phyloP scores from a whole-genome alignment of 2,329 filamentous ascomycete species.

The Diaporthe batatas region DNA sequence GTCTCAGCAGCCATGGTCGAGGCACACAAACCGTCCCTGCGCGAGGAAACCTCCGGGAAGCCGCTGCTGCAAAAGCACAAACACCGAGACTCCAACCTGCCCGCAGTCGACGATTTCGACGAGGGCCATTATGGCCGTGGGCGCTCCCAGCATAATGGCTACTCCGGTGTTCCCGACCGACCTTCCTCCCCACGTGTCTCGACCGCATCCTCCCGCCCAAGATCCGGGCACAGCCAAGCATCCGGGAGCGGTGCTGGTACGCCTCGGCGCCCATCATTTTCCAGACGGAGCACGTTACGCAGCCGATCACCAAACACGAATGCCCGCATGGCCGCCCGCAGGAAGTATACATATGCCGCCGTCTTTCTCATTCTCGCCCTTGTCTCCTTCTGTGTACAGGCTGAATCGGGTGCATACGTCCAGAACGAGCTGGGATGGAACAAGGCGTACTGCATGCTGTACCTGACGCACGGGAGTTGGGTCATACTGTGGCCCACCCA shows the following conservation, averaged over 20 bases:
- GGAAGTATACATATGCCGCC: constrained; percentile 88
- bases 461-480: constrained; percentile 97
- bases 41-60: constrained; percentile 38
- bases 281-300: constrained; percentile 77
- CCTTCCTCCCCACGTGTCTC: constrained; percentile 30
- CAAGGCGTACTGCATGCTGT: constrained; percentile 99
- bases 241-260: constrained; percentile 48
- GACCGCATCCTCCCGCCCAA: constrained; percentile 33
- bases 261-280: constrained; percentile 55
- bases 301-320: constrained; percentile 80
- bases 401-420: constrained; percentile 94
- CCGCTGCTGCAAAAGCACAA: constrained; percentile 42
- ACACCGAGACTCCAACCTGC: constrained; percentile 38
- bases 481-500: constrained; percentile 88
- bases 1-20: constrained; percentile 34
- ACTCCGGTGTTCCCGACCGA: constrained; percentile 33
- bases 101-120: constrained; percentile 43
- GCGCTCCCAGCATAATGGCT: constrained; percentile 39
- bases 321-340: constrained; percentile 75
- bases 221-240: constrained; percentile 36
- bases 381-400: constrained; percentile 92
- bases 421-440: constrained; percentile 93
- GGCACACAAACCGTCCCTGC: constrained; percentile 19
- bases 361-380: constrained; percentile 87
- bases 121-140: constrained; percentile 31